These are phyloP conservation scores for Phlebopus sp. DNA, from an alignment of 1,284 basidiomycete genomes.

Conservation along the genomic window DNA sequence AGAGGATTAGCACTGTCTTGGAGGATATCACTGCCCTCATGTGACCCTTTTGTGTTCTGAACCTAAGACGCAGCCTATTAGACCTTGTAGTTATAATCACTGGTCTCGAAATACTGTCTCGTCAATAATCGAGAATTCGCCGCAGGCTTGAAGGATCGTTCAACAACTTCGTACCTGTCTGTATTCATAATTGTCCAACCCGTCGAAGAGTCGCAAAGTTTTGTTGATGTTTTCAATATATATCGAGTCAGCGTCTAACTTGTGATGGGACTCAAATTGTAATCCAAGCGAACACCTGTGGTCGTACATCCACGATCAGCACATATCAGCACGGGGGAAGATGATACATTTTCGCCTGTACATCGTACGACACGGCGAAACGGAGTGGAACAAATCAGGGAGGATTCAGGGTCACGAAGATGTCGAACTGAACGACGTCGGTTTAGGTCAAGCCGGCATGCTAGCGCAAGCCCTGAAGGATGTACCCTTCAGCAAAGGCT, in stretches of 20 bases:
- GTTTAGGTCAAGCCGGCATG: conserved; percentile 52
- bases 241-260: too few species aligned
- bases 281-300: background rate
- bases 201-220: too few species aligned
- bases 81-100: too few species aligned
- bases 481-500: conserved; percentile 51
- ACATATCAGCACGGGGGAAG: conserved; percentile 15
- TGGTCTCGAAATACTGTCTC: too few species aligned
- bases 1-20: conserved; percentile 51
- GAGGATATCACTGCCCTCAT: conserved; percentile 44
- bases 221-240: too few species aligned
- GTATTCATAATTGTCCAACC: too few species aligned
- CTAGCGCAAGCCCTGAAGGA: conserved; percentile 51
- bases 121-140: too few species aligned
- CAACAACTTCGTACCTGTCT: too few species aligned
- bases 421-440: conserved; percentile 57
- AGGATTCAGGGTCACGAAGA: conserved; percentile 74
- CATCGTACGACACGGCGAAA: conserved; percentile 75
- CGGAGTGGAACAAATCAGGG: conserved; percentile 55
- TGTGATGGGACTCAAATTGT: background rate
- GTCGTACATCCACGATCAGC: background rate
- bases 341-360: conserved; percentile 44
- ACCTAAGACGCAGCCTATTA: too few species aligned
- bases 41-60: conserved; percentile 8
- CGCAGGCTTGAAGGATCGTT: too few species aligned